Evolutionary conservation across 345 rosid species (phyloP).

Genomic region (Hibiscus mutabilis): DNA sequence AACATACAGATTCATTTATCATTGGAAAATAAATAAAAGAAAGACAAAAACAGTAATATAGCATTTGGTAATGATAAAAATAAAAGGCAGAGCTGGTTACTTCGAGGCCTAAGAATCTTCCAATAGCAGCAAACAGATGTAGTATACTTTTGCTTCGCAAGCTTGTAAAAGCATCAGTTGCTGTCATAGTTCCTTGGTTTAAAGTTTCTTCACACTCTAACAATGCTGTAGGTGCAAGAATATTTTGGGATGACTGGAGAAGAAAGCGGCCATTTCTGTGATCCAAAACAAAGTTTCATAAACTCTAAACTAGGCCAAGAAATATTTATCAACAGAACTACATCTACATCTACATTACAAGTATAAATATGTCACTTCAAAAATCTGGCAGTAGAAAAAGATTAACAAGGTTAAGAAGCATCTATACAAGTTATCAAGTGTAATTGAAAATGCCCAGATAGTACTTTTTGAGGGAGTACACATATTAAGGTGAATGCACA

Average conservation of each 20-base stretch:
- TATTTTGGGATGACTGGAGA: slow-evolving; percentile 67
- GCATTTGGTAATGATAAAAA: not conserved
- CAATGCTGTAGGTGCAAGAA: slow-evolving; percentile 45
- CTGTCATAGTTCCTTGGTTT: slow-evolving; percentile 76
- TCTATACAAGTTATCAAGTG: not conserved
- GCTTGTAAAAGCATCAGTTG: slow-evolving; percentile 71
- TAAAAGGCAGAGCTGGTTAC: slow-evolving; percentile 26
- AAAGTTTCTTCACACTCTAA: slow-evolving; percentile 85
- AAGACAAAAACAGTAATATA: not conserved
- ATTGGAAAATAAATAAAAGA: not conserved
- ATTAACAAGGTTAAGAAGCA: not conserved
- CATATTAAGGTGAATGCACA: not conserved
- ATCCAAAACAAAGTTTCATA: slow-evolving; percentile 16
- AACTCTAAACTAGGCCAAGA: slow-evolving; percentile 6
- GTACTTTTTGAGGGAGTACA: not conserved
- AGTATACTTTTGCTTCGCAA: slow-evolving; percentile 86
- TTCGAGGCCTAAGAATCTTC: slow-evolving; percentile 95
- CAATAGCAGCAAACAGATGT: slow-evolving; percentile 77
- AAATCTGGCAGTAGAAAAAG: not conserved
- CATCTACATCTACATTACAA: not conserved
- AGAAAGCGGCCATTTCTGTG: slow-evolving; percentile 88
- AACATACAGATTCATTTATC: slow-evolving; percentile 13
- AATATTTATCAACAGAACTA: not conserved
- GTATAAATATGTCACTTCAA: not conserved
- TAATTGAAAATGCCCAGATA: not conserved